Evolutionary conservation across 169 alveolate species (phyloP), one percentile per base, ranked within the genome.

Genomic region (Babesia bovis): DNA sequence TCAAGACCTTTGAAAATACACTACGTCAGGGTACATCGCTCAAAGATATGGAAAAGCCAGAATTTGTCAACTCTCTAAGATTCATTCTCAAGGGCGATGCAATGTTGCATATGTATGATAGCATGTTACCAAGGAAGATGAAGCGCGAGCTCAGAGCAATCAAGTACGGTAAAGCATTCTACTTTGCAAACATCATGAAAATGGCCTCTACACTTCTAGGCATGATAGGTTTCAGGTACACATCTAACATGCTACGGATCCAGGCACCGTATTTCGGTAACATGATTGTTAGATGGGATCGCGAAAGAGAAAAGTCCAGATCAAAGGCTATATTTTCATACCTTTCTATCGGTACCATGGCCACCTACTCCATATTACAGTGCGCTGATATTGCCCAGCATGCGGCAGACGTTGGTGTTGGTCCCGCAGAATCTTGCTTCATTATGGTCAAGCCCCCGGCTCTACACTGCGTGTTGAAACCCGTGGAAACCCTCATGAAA

Each of bases 221-320:
- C 32, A 65, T 72, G 33, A 17, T 88, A 86, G 89, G 87, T 25
- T 88, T 66, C 51, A 79, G 79, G 32, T 81, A 84, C 50, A 77
- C 87, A 25, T 70, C 90, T 26, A 65, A 83, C 26, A 84, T 85
- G 85, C 76, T 84, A 47, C 75, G 82, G 40, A 66, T 82, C 40
- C 93, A 88, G 72, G 93, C 93, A 49, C 93, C 93, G 13, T 88
- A 88, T 50, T 84, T 88, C 70, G 93, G 93, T 1, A 85, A 88
- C 49, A 79, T 88, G 60, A 71, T 84, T 19, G 87, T 86, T 25
- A 65, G 83, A 61, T 88, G 93, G 93, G 84, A 77, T 40, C 78
- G 67, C 21, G 84, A 84, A 58, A 72, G 93, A 49, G 79, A 88
- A 57, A 33, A 79, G 50, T 73, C 87, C 36, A 63, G 81, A 47